phyloP scores from a whole-genome alignment of 2,329 filamentous ascomycete genomes.

The Colletotrichum abscissum region DNA sequence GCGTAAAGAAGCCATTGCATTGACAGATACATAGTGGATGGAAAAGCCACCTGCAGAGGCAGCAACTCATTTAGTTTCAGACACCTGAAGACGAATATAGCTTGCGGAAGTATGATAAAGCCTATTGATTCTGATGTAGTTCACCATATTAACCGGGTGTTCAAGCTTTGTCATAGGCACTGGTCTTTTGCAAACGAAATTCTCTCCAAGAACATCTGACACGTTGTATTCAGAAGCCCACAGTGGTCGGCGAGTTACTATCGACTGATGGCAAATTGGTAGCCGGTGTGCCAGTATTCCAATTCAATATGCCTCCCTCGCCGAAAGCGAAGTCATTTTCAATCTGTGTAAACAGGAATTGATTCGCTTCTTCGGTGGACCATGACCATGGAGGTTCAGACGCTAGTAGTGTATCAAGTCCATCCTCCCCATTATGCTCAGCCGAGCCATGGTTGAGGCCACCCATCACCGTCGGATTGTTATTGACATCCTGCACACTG shows the following conservation, averaged over 20 bases:
- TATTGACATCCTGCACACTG: background rate
- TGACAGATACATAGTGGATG: no score
- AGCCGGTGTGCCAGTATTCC: background rate
- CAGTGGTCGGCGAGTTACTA: background rate
- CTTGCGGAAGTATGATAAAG: no score
- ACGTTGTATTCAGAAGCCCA: background rate
- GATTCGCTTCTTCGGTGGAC: slow-evolving; percentile 36
- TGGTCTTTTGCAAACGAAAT: no score
- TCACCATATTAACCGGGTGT: no score
- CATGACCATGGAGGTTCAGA: slow-evolving; percentile 32
- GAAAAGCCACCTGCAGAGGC: no score
- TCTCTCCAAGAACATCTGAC: no score
- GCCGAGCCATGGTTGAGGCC: background rate
- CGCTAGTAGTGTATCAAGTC: background rate
- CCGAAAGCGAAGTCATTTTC: slow-evolving; percentile 36
- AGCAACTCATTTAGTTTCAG: no score
- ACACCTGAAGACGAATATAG: no score
- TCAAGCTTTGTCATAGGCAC: no score
- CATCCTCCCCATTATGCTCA: background rate
- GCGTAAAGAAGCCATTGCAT: no score
- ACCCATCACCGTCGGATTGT: background rate
- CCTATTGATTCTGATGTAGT: no score
- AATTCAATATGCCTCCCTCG: slow-evolving; percentile 2
- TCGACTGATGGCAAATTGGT: background rate
- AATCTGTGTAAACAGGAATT: slow-evolving; percentile 38